A percentile compares a stretch with the other conserved stretches of the same genome.
Conservation (phyloP, 23 red algal genomes). For the Agarophyton chilense region DNA sequence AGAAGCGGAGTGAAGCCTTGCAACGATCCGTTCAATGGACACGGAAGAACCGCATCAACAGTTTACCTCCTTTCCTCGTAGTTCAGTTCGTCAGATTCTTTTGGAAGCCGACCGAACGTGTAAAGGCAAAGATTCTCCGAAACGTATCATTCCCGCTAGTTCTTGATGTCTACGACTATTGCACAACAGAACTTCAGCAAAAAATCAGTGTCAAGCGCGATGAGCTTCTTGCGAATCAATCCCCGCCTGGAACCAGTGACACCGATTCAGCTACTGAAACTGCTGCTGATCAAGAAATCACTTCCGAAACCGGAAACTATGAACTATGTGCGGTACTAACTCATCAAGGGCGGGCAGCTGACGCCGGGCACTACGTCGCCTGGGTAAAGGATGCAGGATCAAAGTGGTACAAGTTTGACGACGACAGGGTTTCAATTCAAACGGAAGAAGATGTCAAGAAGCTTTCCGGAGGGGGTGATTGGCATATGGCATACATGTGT, state of each 20-base stretch:
- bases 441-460: conserved; percentile 87
- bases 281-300: conserved; percentile 11
- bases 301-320: conserved; percentile 73
- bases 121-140: conserved; percentile 97
- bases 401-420: conserved; percentile 94
- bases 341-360: conserved; percentile 93
- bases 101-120: conserved; percentile 94
- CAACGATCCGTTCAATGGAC: conserved; percentile 67
- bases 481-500: conserved; percentile 96
- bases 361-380: conserved; percentile 94
- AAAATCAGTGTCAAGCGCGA: conserved; percentile 59
- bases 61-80: conserved; percentile 86
- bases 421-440: conserved; percentile 76
- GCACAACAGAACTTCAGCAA: conserved; percentile 75
- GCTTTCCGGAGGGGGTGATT: conserved; percentile 92
- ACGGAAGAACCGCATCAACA: conserved; percentile 68
- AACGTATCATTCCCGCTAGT: conserved; percentile 85
- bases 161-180: conserved; percentile 90
- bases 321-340: conserved; percentile 95
- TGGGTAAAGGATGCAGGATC: conserved; percentile 71
- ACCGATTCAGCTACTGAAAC: background rate
- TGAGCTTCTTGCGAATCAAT: background rate
- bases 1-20: conserved; percentile 67
- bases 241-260: background rate
- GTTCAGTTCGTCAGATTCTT: conserved; percentile 97